Conservation (phyloP, 2,329 filamentous ascomycete genomes). For the Cladosporium sp. region DNA sequence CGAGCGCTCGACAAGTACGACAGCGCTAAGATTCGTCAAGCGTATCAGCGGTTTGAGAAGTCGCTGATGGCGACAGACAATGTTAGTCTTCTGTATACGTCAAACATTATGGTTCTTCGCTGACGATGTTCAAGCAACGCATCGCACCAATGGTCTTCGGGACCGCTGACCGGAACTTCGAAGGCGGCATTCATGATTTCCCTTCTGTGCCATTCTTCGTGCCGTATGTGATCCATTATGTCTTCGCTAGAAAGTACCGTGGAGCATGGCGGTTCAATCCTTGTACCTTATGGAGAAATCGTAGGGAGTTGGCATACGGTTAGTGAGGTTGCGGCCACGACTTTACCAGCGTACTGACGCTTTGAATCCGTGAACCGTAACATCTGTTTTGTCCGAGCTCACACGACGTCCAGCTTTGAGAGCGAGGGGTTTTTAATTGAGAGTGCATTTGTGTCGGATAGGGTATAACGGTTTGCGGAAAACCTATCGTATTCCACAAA, state of each 20-base stretch:
- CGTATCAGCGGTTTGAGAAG: slow-evolving; percentile 35
- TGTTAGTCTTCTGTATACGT: slow-evolving; percentile 23
- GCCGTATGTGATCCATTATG: slow-evolving; percentile 40
- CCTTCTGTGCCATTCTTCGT: slow-evolving; percentile 41
- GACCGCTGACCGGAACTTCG: slow-evolving; percentile 39
- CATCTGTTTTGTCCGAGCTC: no score
- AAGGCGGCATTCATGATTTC: slow-evolving; percentile 39
- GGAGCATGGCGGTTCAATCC: slow-evolving; percentile 43
- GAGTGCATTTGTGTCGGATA: no score
- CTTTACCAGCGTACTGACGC: no score
- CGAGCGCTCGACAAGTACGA: slow-evolving; percentile 28
- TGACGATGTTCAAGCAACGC: slow-evolving; percentile 32
- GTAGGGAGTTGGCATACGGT: slow-evolving; percentile 29
- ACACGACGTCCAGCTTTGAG: no score
- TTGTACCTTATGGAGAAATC: slow-evolving; percentile 39
- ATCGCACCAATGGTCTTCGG: slow-evolving; percentile 41
- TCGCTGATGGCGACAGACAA: slow-evolving; percentile 37
- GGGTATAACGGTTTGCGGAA: no score
- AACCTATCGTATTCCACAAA: no score
- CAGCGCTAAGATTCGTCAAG: slow-evolving; percentile 25
- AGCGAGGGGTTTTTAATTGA: no score
- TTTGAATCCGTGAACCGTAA: no score
- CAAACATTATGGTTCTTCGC: background rate
- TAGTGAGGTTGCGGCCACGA: background rate
- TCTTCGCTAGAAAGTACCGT: slow-evolving; percentile 35